Evolutionary conservation across 2,329 filamentous ascomycete species (phyloP).

Genomic region (Ophiostoma montium): DNA sequence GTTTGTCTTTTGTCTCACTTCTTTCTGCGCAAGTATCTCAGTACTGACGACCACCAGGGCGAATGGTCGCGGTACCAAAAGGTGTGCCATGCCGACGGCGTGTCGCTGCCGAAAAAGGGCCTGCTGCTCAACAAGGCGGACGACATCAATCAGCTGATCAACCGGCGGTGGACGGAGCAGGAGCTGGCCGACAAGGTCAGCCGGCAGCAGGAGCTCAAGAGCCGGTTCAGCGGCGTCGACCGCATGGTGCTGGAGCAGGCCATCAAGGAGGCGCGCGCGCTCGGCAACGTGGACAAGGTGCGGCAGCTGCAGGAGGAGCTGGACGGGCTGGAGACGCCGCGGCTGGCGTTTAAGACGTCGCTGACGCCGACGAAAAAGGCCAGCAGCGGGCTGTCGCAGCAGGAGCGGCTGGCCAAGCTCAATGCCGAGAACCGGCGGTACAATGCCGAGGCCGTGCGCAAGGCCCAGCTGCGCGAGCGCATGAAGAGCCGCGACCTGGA

Average conservation of each 20-base stretch:
- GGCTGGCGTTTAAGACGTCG: slow-evolving; percentile 59
- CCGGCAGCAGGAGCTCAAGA: slow-evolving; percentile 53
- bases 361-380: slow-evolving; percentile 41
- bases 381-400: slow-evolving; percentile 36
- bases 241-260: slow-evolving; percentile 52
- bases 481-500: slow-evolving; percentile 46
- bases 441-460: slow-evolving; percentile 82
- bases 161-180: slow-evolving; percentile 66
- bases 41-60: too few relatives aligned
- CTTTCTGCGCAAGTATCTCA: too few relatives aligned
- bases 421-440: slow-evolving; percentile 73
- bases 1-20: too few relatives aligned
- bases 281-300: slow-evolving; percentile 45
- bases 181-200: slow-evolving; percentile 71
- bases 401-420: slow-evolving; percentile 68
- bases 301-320: slow-evolving; percentile 44
- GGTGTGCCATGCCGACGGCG: slow-evolving; percentile 55
- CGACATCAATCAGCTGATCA: slow-evolving; percentile 67
- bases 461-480: slow-evolving; percentile 74
- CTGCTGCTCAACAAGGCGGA: slow-evolving; percentile 57
- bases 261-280: slow-evolving; percentile 50
- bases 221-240: slow-evolving; percentile 51
- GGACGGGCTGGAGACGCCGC: slow-evolving; percentile 50
- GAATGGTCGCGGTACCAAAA: slow-evolving; percentile 75
- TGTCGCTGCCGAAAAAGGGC: slow-evolving; percentile 60